Percentiles rank a stretch among this genome's conserved stretches.
phyloP scores from a whole-genome alignment of 176 grass and related monocot species.

The Carex kokanica region DNA sequence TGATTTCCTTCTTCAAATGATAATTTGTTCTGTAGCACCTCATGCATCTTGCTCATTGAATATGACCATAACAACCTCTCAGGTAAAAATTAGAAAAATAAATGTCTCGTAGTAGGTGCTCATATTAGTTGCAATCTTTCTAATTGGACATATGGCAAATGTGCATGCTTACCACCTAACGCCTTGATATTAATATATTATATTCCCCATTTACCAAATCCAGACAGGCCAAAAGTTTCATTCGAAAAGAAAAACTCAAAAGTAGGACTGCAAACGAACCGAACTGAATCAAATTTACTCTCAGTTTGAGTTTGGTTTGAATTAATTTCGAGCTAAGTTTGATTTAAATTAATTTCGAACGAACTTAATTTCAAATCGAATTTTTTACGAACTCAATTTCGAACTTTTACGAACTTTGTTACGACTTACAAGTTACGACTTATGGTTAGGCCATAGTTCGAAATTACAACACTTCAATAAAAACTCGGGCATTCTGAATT shows the following conservation, averaged over 20 bases:
- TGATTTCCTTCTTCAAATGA: neutral
- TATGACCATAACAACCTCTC: neutral
- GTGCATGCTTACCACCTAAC: neutral
- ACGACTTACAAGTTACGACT: too few species aligned
- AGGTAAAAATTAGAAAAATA: neutral
- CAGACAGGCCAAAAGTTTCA: neutral
- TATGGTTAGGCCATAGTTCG: too few species aligned
- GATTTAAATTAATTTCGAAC: too few species aligned
- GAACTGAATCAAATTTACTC: too few species aligned
- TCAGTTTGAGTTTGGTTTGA: too few species aligned
- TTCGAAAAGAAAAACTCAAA: neutral
- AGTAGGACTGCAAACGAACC: too few species aligned
- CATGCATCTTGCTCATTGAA: neutral
- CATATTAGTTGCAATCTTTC: neutral
- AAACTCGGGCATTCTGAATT: too few species aligned
- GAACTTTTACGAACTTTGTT: too few species aligned
- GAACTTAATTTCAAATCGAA: too few species aligned
- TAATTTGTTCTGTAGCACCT: neutral
- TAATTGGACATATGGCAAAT: slow-evolving; percentile 1
- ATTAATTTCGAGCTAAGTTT: too few species aligned
- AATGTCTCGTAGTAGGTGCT: neutral
- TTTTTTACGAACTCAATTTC: too few species aligned
- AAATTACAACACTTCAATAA: too few species aligned
- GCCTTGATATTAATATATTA: neutral
- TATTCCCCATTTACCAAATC: neutral